Percentiles rank a stretch among this genome's conserved stretches.
phyloP scores from a whole-genome alignment of 345 rosid species.

The Mercurialis annua region DNA sequence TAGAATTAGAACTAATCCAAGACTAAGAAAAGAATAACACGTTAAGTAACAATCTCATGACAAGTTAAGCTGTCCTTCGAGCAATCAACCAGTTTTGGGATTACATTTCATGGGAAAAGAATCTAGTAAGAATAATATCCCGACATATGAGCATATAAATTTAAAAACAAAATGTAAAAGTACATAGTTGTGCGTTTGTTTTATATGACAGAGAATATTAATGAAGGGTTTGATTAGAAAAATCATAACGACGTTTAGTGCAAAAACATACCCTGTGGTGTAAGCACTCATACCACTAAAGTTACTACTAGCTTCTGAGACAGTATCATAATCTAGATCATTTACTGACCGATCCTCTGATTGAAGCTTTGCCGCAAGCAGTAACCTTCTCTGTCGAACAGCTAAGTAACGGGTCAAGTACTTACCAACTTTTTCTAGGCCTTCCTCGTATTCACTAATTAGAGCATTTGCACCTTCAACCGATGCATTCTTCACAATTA shows the following conservation, averaged over 20 bases:
- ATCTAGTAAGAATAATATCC: background rate
- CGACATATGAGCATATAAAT: background rate
- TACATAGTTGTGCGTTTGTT: background rate
- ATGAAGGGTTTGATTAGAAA: background rate
- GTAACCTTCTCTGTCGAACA: slow-evolving; percentile 88
- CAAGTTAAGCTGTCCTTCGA: background rate
- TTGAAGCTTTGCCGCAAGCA: slow-evolving; percentile 87
- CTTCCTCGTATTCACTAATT: slow-evolving; percentile 67
- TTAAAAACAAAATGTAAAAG: background rate
- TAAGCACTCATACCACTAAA: slow-evolving; percentile 98
- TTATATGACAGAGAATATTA: background rate
- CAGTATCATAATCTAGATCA: slow-evolving; percentile 81
- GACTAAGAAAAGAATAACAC: background rate
- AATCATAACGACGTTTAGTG: slow-evolving; percentile 1
- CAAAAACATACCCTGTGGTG: slow-evolving; percentile 61
- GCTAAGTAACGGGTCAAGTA: slow-evolving; percentile 92
- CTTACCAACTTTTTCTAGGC: slow-evolving; percentile 83
- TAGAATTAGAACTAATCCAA: background rate
- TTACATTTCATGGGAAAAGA: background rate
- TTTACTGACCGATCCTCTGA: slow-evolving; percentile 60
- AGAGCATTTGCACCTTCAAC: slow-evolving; percentile 67
- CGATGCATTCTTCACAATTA: slow-evolving; percentile 62
- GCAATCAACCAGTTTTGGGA: background rate
- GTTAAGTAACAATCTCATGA: background rate
- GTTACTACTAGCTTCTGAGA: slow-evolving; percentile 88